These are phyloP conservation scores for Firmiana major DNA, from an alignment of 345 rosid species.

Conservation along the genomic window DNA sequence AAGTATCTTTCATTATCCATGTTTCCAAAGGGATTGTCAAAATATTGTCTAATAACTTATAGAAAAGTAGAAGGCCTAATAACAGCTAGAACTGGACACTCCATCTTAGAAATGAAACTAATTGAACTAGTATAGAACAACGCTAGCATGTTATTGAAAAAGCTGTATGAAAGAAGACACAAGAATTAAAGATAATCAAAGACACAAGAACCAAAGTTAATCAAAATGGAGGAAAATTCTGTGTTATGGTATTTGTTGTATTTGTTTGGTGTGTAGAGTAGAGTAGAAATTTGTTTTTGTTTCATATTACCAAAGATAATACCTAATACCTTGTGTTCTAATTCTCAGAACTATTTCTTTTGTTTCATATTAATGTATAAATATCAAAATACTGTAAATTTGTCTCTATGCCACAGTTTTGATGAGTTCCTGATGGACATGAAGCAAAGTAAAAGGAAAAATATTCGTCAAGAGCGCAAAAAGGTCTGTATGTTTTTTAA, in stretches of 20 bases:
- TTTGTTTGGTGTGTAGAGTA: neutral
- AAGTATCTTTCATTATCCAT: no score
- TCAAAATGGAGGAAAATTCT: neutral
- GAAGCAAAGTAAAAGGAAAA: constrained; percentile 89
- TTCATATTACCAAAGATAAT: no score
- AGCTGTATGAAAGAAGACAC: neutral
- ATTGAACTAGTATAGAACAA: neutral
- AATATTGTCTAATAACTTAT: no score
- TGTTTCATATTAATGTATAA: constrained; percentile 1
- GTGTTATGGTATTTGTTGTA: neutral
- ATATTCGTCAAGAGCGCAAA: constrained; percentile 42
- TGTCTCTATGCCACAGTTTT: constrained; percentile 48
- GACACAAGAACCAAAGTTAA: no score
- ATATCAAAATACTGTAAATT: constrained; percentile 14
- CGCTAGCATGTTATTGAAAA: neutral
- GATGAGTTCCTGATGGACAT: constrained; percentile 95
- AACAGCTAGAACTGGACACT: no score
- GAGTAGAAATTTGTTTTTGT: no score
- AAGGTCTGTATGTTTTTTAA: constrained; percentile 41
- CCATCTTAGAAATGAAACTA: no score
- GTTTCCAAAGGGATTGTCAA: no score
- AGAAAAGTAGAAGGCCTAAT: no score
- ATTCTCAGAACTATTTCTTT: neutral
- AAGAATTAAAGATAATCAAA: neutral
- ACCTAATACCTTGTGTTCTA: no score